Evolutionary conservation across 1,284 basidiomycete genomes (phyloP), one percentile per base, ranked within the genome.

Genomic region (Naganishia albida): DNA sequence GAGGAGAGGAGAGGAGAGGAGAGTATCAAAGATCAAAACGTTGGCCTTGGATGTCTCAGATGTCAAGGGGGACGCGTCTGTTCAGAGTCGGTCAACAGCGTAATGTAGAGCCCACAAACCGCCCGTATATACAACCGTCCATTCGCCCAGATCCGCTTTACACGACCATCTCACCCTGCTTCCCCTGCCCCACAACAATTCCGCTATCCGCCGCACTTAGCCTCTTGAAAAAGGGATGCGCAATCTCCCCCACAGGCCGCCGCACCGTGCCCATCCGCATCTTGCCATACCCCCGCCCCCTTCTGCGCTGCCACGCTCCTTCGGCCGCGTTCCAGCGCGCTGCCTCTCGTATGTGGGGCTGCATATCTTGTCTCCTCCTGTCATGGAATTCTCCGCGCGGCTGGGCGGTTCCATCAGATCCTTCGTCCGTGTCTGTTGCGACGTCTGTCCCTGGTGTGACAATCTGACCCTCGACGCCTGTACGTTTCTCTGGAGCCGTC

Each of bases 201-300:
- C 51, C 51, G 13, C n/a, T 12, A 12, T n/a, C 34, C 7, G 12
- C n/a, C 16, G 46, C 23, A 7, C 56, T 44, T 18, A 60, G 18
- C 34, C 56, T 48, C 20, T 26, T 50, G 46, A 60, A 60, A 38
- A 60, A 60, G n/a, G 56, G 44, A 15, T 30, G 34, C 34, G n/a
- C 30, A 10, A 60, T 60, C 28, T 60, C 46, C 15, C 34, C 34
- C 12, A 49, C 46, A 40, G 46, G 46, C 23, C 44, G 44, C n/a
- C 44, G 28, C n/a, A 44, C 12, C 13, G 25, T 60, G 34, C 34
- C 34, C 15, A 13, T 53, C 34, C 30, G 12, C 51, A 34, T 34
- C 49, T 51, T 51, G 16, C 30, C 51, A 53, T 53, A 53, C 28
- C 51, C 51, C n/a, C 51, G 30, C 18, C 51, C 51, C 16, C 30